Evolutionary conservation across 805 yeast species (phyloP), one percentile per base, ranked within the genome.

Genomic region (Kazachstania africana): DNA sequence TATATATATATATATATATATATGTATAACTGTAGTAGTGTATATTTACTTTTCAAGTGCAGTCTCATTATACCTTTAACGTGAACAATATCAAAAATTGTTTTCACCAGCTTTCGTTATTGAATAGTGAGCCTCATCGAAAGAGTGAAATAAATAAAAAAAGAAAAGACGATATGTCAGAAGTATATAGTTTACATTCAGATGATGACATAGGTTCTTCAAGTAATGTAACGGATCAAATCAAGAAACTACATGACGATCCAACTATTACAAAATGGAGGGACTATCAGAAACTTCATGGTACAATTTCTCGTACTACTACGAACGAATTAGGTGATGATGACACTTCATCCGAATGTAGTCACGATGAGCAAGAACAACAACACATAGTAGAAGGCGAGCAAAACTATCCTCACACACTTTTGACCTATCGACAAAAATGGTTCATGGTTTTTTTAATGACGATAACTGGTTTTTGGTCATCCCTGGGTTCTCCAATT

Each of bases 401-500:
- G 4, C 27, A 20, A 3, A 16, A 8, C 8, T 19, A 44, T 1
- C 54, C 55, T 3, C 39, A 48, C 27, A 45, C 57, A 4, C 21
- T 54, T 4, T 31, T 55, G 21, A 42, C 37, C 6, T 38, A 40
- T 26, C 19, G 32, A 6, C 52, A 50, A 29, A 50, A 54, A 31
- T 55, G 57, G 54, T 33, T 32, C 6, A 52, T 53, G 53, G 55
- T 55, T 2, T 43, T 43, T 1, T 31, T 55, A 15, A 34, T 54
- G 19, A 50, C 55, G 3, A 45, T 48, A 37, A 51, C 55, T 21
- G 57, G 82, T 0, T 59, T 73, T 33, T 77, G 81, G 68, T 80
- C 93, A 3, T 65, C 91, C 0, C 56, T 79, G 4, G 73, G 85
- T 2, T 70, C 81, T 38, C 84, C 93, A 3, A 79, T 83, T 13